Evolutionary conservation across 495 filamentous ascomycete genomes (phyloP).

Genomic region (Penicillium ochrochloron): DNA sequence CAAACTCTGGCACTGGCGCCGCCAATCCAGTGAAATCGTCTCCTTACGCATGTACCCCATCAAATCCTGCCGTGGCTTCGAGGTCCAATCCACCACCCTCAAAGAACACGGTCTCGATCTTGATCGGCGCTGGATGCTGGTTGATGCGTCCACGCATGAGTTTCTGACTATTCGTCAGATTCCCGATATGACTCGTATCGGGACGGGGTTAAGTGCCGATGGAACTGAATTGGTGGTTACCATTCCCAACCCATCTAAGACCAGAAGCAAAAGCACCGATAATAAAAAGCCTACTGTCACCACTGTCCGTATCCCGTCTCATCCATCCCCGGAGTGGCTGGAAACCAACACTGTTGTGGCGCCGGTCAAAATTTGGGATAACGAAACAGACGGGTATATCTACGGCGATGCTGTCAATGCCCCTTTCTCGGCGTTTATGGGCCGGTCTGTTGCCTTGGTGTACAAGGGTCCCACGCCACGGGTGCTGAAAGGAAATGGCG

Average conservation of each 20-base stretch:
- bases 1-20: conserved; percentile 23
- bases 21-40: conserved; percentile 40
- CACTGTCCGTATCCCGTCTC: conserved; percentile 37
- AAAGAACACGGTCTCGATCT: conserved; percentile 75
- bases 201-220: conserved; percentile 38
- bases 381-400: conserved; percentile 45
- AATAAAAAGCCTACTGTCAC: background rate
- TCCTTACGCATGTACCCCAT: conserved; percentile 81
- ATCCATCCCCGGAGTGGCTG: conserved; percentile 40
- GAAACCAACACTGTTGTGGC: conserved; percentile 35
- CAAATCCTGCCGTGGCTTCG: conserved; percentile 84
- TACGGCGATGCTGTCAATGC: conserved; percentile 41
- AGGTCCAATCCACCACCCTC: conserved; percentile 67
- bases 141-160: conserved; percentile 40
- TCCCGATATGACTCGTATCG: conserved; percentile 48
- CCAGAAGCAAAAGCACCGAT: background rate
- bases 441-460: conserved; percentile 39
- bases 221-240: conserved; percentile 31
- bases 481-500: conserved; percentile 46
- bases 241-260: conserved; percentile 20
- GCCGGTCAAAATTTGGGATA: conserved; percentile 47
- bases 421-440: conserved; percentile 41
- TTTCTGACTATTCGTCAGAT: conserved; percentile 53
- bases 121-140: conserved; percentile 66
- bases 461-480: conserved; percentile 51